Evolutionary conservation across 176 grass and related monocot genomes (phyloP).

Genomic region (Microstegium vimineum): DNA sequence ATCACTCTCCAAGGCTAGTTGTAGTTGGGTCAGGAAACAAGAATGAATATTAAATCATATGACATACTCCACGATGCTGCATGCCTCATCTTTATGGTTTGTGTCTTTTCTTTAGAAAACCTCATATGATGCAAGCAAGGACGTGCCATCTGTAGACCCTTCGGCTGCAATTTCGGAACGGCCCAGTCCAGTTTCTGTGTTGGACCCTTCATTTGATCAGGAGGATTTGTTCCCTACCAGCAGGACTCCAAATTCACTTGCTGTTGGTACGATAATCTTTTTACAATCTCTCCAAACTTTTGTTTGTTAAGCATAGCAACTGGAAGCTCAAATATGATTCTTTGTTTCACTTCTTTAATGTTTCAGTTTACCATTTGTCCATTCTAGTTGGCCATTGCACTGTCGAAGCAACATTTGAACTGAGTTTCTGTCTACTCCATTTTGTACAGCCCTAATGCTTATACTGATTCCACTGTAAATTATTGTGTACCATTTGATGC

Average conservation of each 20-base stretch:
- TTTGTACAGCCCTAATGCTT: background rate
- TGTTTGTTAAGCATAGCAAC: constrained; percentile 18
- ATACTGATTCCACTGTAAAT: background rate
- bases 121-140: constrained; percentile 57
- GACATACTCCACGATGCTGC: background rate
- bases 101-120: constrained; percentile 59
- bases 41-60: background rate
- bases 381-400: background rate
- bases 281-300: background rate
- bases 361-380: background rate
- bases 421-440: background rate
- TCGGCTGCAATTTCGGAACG: constrained; percentile 44
- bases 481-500: background rate
- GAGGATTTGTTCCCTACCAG: constrained; percentile 40
- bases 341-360: background rate
- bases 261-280: constrained; percentile 40
- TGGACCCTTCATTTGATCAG: constrained; percentile 61
- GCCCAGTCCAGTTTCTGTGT: constrained; percentile 75
- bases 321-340: background rate
- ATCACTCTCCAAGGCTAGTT: background rate
- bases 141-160: constrained; percentile 37
- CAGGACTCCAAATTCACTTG: constrained; percentile 36
- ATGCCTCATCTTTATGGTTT: constrained; percentile 14
- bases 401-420: background rate
- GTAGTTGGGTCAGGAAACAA: background rate